phyloP scores from a whole-genome alignment of 108 stramenopile species.

The Skeletonema marinoi region DNA sequence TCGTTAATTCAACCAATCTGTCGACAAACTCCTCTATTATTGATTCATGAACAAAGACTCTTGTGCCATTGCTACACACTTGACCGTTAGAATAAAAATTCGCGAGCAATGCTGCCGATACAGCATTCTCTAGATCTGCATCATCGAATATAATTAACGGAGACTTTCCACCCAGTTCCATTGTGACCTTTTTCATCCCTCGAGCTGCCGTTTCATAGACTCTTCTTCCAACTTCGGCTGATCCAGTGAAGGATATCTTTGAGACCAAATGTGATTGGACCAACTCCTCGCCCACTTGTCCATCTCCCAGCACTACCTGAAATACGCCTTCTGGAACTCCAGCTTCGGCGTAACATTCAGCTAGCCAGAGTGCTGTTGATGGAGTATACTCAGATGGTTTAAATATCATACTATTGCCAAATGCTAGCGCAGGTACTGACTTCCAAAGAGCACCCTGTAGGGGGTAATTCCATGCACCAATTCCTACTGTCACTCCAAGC shows the following conservation, averaged over 20 bases:
- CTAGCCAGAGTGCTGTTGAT: slow-evolving; percentile 71
- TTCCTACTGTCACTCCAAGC: slow-evolving; percentile 77
- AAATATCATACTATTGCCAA: slow-evolving; percentile 90
- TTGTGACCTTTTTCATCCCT: slow-evolving; percentile 58
- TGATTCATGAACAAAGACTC: slow-evolving; percentile 68
- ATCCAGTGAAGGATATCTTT: slow-evolving; percentile 90
- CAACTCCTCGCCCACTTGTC: slow-evolving; percentile 64
- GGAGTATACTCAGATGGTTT: slow-evolving; percentile 95
- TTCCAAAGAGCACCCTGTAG: slow-evolving; percentile 84
- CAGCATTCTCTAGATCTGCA: slow-evolving; percentile 71
- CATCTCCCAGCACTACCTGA: slow-evolving; percentile 79
- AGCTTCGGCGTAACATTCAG: slow-evolving; percentile 71
- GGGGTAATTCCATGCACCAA: slow-evolving; percentile 94
- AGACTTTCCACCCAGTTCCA: slow-evolving; percentile 90
- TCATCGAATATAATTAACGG: slow-evolving; percentile 81
- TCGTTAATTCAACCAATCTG: slow-evolving; percentile 35
- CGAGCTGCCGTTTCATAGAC: slow-evolving; percentile 49
- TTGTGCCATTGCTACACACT: slow-evolving; percentile 82
- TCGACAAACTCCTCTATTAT: slow-evolving; percentile 47
- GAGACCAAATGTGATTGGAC: slow-evolving; percentile 59
- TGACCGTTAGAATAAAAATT: slow-evolving; percentile 84
- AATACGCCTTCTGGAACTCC: slow-evolving; percentile 90
- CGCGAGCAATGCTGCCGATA: slow-evolving; percentile 59
- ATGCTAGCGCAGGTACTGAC: slow-evolving; percentile 85
- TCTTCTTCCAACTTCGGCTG: slow-evolving; percentile 53